Percentiles rank a stretch among this genome's conserved stretches.
Evolutionary conservation across 768 basidiomycete genomes (phyloP).

Genomic region (Thelephora ganbajun): DNA sequence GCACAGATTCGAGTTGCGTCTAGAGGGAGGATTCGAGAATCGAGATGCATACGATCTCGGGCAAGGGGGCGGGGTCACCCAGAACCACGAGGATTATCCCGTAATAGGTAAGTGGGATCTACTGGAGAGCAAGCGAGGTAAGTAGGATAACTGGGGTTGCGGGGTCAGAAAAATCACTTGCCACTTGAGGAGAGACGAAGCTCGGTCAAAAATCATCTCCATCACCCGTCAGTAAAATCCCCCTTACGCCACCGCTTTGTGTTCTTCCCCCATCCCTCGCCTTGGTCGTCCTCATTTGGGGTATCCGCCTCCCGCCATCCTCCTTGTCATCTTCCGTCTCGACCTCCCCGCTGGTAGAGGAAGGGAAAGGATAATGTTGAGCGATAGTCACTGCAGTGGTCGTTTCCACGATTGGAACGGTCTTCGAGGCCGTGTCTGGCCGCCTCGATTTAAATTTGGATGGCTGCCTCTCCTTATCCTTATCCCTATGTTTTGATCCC

Average conservation of each 20-base stretch:
- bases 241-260: constrained; percentile 78
- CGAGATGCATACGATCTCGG: too few species aligned
- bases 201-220: constrained; percentile 15
- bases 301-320: constrained; percentile 16
- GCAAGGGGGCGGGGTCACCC: too few species aligned
- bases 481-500: constrained; percentile 15
- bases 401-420: constrained; percentile 25
- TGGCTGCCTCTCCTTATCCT: constrained; percentile 29
- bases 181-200: not conserved
- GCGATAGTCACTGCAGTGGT: constrained; percentile 13
- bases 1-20: too few species aligned
- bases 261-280: constrained; percentile 73
- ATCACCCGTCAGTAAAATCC: constrained; percentile 37
- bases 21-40: too few species aligned
- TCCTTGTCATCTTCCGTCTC: constrained; percentile 1
- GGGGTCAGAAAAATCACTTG: too few species aligned
- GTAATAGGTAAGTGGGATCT: too few species aligned
- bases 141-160: too few species aligned
- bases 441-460: constrained; percentile 23
- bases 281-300: constrained; percentile 58
- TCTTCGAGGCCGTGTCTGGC: constrained; percentile 23
- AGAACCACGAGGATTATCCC: too few species aligned
- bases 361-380: constrained; percentile 53
- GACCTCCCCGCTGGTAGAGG: constrained; percentile 19
- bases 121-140: too few species aligned